Evolutionary conservation across 495 filamentous ascomycete species (phyloP), one percentile per base, ranked within the genome.

Genomic region (Amniculicola lignicola): DNA sequence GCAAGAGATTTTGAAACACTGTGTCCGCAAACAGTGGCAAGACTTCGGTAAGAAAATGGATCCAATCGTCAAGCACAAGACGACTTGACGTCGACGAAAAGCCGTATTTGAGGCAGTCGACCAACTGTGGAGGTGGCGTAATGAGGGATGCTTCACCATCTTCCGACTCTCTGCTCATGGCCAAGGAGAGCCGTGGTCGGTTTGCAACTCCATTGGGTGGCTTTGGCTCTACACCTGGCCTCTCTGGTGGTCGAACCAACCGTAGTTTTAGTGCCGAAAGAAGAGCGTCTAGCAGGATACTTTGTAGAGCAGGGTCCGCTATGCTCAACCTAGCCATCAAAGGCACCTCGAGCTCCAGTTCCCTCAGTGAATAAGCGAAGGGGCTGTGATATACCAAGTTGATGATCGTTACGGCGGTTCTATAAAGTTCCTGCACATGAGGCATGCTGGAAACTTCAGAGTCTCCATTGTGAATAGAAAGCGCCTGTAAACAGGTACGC

Each of bases 1-100:
- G 91, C 50, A 97, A 80, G 28, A 97, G 69, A 45, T 90, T 87
- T 63, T 96, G 89, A 63, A 96, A 97, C 28, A 95, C 89, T 1
- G 83, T 81, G 18, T 83, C 82, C 1, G 83, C 79, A 70, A 91
- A 92, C 1, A 96, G 70, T 7, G 91, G 90, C 21, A 97, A 75
- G 40, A 88, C 87, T 67, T 90, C 85, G 16, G 82, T 79, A n/a
- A 99, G 77, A 45, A 99, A 87, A 29, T 79, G 76, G 18, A 96
- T 82, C 93, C 93, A 99, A 58, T 86, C 88, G 54, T 96, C 90
- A 27, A 99, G 75, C 18, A 92, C 84, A 16, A 82, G 78, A 16
- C 88, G 82, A 50, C 86, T 90, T 45, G 78, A 85, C 11, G 77
- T 64, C 14, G 89, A 87, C 42, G 88, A 82, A 55, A 99, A 86